Evolutionary conservation across 768 basidiomycete species (phyloP), one percentile per base, ranked within the genome.

Genomic region (Suillus alpinus): DNA sequence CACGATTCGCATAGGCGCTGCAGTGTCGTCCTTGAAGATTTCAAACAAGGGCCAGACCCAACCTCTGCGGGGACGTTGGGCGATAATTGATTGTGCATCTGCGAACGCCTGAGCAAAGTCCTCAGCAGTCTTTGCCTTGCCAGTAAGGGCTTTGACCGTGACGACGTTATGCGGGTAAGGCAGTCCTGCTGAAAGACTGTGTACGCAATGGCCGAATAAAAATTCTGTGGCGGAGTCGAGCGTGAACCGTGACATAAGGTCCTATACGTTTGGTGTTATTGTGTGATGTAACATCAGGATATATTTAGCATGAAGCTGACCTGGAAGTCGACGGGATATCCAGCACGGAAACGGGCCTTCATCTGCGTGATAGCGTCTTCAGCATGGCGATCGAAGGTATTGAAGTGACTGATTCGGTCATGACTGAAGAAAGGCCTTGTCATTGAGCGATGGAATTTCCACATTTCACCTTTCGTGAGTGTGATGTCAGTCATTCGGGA

Each of bases 211-310:
- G 3, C 86, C 86, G 58, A 88, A 87, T 39, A 89, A 78, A 66
- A 87, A 87, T 59, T 87, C 85, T 0, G 85, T 83, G 2, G 86
- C 86, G 2, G 84, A 79, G 72, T 89, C 88, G 26, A 89, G 79
- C 0, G 87, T 87, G 67, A 87, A 88, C 2, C 86, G 79, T 3
- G 78, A 80, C 67, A 86, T 81, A 3, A 85, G 71, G 65, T 86
- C 86, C 81, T 84, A 59, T 14, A 10, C 57, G 29, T 20, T 56
- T 34, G 29, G 26, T 44, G 29, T 51, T 10, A 46, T 39, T 23
- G 43, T 46, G 20, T 14, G 6, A 56, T 36, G 49, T 47, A 37
- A 14, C 18, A 58, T 3, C 16, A 56, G 56, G 41, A 56, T 46
- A 39, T 47, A 56, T 44, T 20, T 3, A 6, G 23, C 23, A 43